These are phyloP conservation scores for Umbelopsis sp. DNA, from an alignment of 192 early-diverging fungal species.

Conservation along the genomic window DNA sequence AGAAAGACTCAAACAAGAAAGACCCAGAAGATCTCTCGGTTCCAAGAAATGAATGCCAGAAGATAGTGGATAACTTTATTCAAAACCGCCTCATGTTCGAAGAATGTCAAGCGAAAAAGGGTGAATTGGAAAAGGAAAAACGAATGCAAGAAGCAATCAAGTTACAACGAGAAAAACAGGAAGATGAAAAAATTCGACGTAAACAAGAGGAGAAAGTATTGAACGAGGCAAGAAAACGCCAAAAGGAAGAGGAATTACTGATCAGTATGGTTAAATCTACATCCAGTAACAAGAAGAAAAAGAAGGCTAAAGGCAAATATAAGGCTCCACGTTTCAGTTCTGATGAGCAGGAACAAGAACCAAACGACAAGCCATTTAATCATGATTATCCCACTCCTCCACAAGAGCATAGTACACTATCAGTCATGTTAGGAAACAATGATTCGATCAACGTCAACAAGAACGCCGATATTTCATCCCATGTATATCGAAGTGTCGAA, in stretches of 20 bases:
- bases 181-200: conserved; percentile 40
- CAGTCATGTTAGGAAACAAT: too few relatives aligned
- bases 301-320: not conserved
- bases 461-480: too few relatives aligned
- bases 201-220: conserved; percentile 48
- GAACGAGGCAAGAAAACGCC: conserved; percentile 34
- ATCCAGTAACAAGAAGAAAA: not conserved
- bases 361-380: too few relatives aligned
- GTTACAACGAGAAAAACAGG: conserved; percentile 35
- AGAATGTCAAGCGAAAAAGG: conserved; percentile 45
- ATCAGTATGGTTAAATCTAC: not conserved
- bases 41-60: conserved; percentile 20
- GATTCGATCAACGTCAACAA: too few relatives aligned
- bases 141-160: conserved; percentile 51
- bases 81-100: conserved; percentile 32
- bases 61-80: conserved; percentile 29
- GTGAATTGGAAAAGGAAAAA: conserved; percentile 62
- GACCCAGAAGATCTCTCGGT: not conserved
- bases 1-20: not conserved
- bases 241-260: conserved; percentile 29
- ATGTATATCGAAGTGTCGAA: too few relatives aligned
- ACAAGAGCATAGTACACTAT: too few relatives aligned
- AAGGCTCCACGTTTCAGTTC: not conserved
- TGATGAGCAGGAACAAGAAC: too few relatives aligned
- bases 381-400: too few relatives aligned